A percentile compares a stretch with the other conserved stretches of the same genome.
These are phyloP conservation scores for Ceratocystis alfenasii DNA, from an alignment of 2,329 filamentous ascomycete genomes.

Conservation along the genomic window DNA sequence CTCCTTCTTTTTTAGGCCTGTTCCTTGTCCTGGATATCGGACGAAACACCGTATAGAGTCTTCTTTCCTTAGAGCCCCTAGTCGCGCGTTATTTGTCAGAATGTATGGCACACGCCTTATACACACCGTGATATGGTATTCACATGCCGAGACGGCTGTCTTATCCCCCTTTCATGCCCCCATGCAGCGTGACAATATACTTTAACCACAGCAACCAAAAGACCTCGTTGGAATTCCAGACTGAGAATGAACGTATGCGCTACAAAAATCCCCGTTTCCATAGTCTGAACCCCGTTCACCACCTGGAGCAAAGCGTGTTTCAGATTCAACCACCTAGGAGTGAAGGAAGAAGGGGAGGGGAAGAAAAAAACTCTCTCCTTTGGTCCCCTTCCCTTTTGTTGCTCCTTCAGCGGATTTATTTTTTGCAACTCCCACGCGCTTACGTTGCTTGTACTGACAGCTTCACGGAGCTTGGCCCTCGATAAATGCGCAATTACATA, in stretches of 20 bases:
- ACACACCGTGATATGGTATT: background rate
- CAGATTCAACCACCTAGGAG: conserved; percentile 9
- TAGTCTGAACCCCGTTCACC: background rate
- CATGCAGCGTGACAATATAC: background rate
- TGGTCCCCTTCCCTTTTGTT: background rate
- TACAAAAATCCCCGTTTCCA: background rate
- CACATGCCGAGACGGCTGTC: background rate
- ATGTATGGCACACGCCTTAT: background rate
- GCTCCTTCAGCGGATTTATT: background rate
- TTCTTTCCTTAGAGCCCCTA: background rate
- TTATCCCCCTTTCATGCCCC: background rate
- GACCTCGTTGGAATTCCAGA: background rate
- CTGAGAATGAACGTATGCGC: background rate
- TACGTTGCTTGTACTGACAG: background rate
- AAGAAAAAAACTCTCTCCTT: background rate
- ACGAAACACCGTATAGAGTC: background rate
- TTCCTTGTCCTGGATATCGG: conserved; percentile 1
- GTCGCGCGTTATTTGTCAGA: background rate
- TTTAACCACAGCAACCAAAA: background rate
- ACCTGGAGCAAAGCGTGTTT: conserved; percentile 8
- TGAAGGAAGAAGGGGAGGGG: background rate
- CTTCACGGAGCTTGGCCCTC: background rate
- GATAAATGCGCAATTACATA: background rate
- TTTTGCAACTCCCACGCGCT: background rate
- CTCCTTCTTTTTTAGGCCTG: conserved; percentile 1